A percentile compares a stretch with the other conserved stretches of the same genome.
These are phyloP conservation scores for Colletotrichum sp. DNA, from an alignment of 2,329 filamentous ascomycete species.

Conservation along the genomic window DNA sequence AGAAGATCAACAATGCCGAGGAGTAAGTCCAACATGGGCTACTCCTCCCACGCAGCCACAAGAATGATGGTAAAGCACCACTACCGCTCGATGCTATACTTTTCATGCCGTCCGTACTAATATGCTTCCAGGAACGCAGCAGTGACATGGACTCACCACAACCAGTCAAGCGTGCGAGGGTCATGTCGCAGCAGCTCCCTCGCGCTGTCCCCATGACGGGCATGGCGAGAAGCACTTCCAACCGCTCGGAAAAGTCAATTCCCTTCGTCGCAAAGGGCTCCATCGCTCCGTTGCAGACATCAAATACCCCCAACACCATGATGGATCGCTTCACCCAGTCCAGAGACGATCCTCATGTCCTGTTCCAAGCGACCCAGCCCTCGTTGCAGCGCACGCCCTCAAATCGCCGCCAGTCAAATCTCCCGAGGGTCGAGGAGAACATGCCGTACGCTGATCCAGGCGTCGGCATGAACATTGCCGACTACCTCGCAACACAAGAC, in stretches of 20 bases:
- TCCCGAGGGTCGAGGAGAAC: constrained; percentile 43
- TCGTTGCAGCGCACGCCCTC: constrained; percentile 30
- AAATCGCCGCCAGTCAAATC: constrained; percentile 27
- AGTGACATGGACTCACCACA: constrained; percentile 26
- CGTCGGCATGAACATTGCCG: constrained; percentile 42
- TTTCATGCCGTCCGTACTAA: constrained; percentile 1
- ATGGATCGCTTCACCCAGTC: constrained; percentile 35
- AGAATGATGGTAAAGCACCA: constrained; percentile 18
- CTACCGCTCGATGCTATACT: background rate
- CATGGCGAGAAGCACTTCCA: constrained; percentile 43
- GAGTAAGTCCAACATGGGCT: constrained; percentile 23
- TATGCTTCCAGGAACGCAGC: constrained; percentile 27
- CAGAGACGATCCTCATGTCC: constrained; percentile 33
- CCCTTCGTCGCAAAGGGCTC: constrained; percentile 42
- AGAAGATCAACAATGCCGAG: constrained; percentile 14
- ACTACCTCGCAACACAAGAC: constrained; percentile 39
- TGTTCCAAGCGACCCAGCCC: constrained; percentile 17
- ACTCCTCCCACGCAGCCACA: constrained; percentile 4
- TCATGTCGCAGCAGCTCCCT: constrained; percentile 36
- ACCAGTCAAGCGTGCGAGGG: constrained; percentile 36
- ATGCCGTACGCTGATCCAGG: constrained; percentile 26
- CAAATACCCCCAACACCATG: constrained; percentile 25
- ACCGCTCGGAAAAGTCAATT: constrained; percentile 42
- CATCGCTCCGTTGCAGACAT: constrained; percentile 35
- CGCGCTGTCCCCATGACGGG: constrained; percentile 18